Conservation (phyloP, 208 protist species). For the Porcisia deanei region DNA sequence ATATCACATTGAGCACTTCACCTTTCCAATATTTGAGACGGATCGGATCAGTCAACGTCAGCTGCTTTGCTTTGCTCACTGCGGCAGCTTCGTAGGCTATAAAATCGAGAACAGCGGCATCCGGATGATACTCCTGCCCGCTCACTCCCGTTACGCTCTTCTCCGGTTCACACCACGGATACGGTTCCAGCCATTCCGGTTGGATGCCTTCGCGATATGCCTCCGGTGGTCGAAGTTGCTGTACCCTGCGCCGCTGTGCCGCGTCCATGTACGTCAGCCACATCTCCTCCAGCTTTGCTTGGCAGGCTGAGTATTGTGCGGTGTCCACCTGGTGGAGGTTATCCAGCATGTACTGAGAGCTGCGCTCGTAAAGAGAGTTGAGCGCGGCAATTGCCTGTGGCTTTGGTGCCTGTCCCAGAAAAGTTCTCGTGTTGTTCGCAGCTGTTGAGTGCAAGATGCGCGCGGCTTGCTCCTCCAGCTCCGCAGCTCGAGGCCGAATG, state of each 20-base stretch:
- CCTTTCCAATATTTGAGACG: slow-evolving; percentile 79
- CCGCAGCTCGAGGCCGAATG: slow-evolving; percentile 24
- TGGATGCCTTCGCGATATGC: slow-evolving; percentile 41
- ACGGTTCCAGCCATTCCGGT: slow-evolving; percentile 15
- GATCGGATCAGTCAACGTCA: slow-evolving; percentile 53
- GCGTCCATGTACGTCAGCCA: slow-evolving; percentile 58
- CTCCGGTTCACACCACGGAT: slow-evolving; percentile 12
- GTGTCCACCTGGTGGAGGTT: slow-evolving; percentile 61
- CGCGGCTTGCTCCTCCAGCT: slow-evolving; percentile 34
- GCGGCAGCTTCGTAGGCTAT: slow-evolving; percentile 49
- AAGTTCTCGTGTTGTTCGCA: not conserved
- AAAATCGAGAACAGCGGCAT: slow-evolving; percentile 29
- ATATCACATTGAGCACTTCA: slow-evolving; percentile 52
- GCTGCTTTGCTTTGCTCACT: slow-evolving; percentile 51
- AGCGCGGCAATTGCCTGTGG: slow-evolving; percentile 17
- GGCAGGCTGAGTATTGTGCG: slow-evolving; percentile 51
- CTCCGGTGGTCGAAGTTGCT: slow-evolving; percentile 30
- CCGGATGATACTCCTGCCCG: not conserved
- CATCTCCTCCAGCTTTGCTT: slow-evolving; percentile 53
- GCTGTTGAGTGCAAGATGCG: slow-evolving; percentile 15
- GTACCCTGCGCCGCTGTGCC: slow-evolving; percentile 24
- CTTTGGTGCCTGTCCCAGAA: slow-evolving; percentile 2
- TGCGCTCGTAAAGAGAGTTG: slow-evolving; percentile 20
- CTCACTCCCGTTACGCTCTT: not conserved
- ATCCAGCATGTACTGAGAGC: slow-evolving; percentile 66